phyloP scores from a whole-genome alignment of 768 basidiomycete species.

The Lepiota venenata region DNA sequence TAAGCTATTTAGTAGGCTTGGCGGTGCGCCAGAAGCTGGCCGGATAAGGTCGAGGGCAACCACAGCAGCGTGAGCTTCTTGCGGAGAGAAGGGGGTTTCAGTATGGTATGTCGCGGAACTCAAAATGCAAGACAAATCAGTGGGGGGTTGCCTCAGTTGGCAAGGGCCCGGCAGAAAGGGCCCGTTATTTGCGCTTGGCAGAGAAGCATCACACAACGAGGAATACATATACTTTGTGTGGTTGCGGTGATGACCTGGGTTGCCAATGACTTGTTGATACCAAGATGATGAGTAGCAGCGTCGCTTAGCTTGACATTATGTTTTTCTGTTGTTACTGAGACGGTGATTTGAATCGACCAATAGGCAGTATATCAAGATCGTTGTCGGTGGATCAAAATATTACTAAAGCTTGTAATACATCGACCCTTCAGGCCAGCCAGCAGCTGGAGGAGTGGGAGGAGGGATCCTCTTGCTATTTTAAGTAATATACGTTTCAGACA shows the following conservation, averaged over 20 bases:
- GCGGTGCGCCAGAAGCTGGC: not conserved
- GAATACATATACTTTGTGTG: too few species aligned
- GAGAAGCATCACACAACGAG: not conserved
- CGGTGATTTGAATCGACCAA: not conserved
- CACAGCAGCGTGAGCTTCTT: too few species aligned
- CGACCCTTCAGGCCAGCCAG: not conserved
- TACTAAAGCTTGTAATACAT: not conserved
- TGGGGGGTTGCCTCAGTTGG: too few species aligned
- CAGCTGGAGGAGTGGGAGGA: not conserved
- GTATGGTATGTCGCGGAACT: too few species aligned
- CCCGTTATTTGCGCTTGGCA: not conserved
- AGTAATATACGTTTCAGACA: too few species aligned
- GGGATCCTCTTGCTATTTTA: not conserved
- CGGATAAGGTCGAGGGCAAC: not conserved
- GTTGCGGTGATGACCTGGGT: not conserved
- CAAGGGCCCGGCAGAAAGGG: too few species aligned
- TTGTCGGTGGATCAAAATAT: not conserved
- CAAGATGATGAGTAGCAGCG: not conserved
- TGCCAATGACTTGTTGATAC: not conserved
- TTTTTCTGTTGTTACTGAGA: not conserved
- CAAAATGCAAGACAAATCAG: too few species aligned
- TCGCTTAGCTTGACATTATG: constrained; percentile 2
- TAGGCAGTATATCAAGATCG: not conserved
- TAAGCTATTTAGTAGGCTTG: not conserved
- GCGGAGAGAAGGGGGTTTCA: too few species aligned